Percentiles rank a stretch among this genome's conserved stretches.
Evolutionary conservation across 805 yeast species (phyloP).

Genomic region (Candida orba): DNA sequence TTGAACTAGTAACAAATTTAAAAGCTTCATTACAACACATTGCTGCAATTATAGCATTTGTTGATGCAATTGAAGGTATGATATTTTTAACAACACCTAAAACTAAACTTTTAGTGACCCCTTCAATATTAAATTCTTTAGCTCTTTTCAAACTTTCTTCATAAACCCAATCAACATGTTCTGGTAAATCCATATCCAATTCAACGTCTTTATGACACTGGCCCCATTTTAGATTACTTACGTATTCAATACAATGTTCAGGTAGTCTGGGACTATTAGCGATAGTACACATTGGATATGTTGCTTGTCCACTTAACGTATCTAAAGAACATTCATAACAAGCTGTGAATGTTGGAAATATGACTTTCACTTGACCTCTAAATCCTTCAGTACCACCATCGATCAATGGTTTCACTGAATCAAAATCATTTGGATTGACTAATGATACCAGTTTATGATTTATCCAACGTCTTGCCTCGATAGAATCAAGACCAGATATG

Average conservation of each 20-base stretch:
- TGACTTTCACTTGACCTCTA: constrained; percentile 83
- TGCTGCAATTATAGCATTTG: constrained; percentile 89
- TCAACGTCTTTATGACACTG: constrained; percentile 34
- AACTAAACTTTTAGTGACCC: constrained; percentile 64
- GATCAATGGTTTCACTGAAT: constrained; percentile 55
- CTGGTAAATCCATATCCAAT: constrained; percentile 64
- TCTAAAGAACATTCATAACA: constrained; percentile 91
- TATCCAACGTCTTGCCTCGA: constrained; percentile 89
- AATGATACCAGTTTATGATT: constrained; percentile 60
- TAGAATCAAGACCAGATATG: constrained; percentile 82
- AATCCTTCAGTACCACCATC: constrained; percentile 98
- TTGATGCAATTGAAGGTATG: constrained; percentile 90
- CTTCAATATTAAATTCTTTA: constrained; percentile 49
- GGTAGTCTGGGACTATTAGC: constrained; percentile 92
- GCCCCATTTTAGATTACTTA: constrained; percentile 71
- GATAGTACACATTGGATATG: constrained; percentile 88
- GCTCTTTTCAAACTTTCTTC: constrained; percentile 55
- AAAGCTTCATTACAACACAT: constrained; percentile 82
- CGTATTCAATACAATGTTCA: constrained; percentile 93
- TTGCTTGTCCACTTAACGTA: constrained; percentile 51
- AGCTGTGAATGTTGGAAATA: constrained; percentile 76
- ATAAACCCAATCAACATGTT: constrained; percentile 59
- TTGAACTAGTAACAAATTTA: constrained; percentile 65
- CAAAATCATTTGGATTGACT: constrained; percentile 46
- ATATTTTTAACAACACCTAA: constrained; percentile 88